A percentile compares a stretch with the other conserved stretches of the same genome.
Conservation (phyloP, 2,329 filamentous ascomycete species). For the Tolypocladium sp. region DNA sequence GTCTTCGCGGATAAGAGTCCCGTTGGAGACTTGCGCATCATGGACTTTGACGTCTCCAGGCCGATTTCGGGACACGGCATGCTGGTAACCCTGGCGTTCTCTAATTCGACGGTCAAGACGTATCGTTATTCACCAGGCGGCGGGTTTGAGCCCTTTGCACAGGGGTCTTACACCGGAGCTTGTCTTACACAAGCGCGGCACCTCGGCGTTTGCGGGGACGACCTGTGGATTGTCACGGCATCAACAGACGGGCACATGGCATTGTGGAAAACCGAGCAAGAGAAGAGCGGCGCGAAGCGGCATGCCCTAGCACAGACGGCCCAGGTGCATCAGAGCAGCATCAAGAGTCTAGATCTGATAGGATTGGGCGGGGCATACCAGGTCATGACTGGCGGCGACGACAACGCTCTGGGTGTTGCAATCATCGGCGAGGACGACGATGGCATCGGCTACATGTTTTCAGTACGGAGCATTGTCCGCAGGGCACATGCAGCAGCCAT, state of each 20-base stretch:
- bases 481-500: conserved; percentile 65
- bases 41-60: conserved; percentile 57
- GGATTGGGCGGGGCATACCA: conserved; percentile 26
- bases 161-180: conserved; percentile 56
- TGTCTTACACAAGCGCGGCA: conserved; percentile 62
- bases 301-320: conserved; percentile 21
- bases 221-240: conserved; percentile 49
- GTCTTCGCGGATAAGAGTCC: conserved; percentile 39
- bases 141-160: conserved; percentile 41
- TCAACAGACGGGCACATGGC: conserved; percentile 72
- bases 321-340: conserved; percentile 68
- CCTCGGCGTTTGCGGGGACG: conserved; percentile 19
- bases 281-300: conserved; percentile 1
- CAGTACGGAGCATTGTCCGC: conserved; percentile 15
- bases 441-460: conserved; percentile 12
- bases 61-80: conserved; percentile 26
- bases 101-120: conserved; percentile 68
- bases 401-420: conserved; percentile 65
- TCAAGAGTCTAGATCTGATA: conserved; percentile 55
- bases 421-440: conserved; percentile 11
- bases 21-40: conserved; percentile 66
- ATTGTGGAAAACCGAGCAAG: conserved; percentile 17
- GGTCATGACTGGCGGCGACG: conserved; percentile 75
- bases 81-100: conserved; percentile 64
- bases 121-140: conserved; percentile 36